Conservation (phyloP, 2,329 filamentous ascomycete species). For the Paramyrothecium roridum region DNA sequence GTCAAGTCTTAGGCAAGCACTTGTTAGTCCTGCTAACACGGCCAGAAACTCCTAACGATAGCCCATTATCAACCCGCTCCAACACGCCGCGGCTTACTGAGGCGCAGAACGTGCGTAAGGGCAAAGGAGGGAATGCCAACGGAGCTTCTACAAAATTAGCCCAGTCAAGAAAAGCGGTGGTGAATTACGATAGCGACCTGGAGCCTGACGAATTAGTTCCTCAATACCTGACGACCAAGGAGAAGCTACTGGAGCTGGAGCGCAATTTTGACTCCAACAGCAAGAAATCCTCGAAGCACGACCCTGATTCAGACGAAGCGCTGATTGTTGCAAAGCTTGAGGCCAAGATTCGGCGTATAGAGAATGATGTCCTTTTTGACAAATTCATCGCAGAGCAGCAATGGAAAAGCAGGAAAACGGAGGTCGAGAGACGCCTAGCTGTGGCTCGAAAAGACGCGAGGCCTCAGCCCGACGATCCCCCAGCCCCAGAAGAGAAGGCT, state of each 20-base stretch:
- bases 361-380: constrained; percentile 76
- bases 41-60: constrained; percentile 47
- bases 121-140: constrained; percentile 30
- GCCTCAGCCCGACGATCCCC: constrained; percentile 15
- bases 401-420: constrained; percentile 59
- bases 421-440: constrained; percentile 60
- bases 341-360: constrained; percentile 72
- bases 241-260: constrained; percentile 61
- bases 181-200: constrained; percentile 65
- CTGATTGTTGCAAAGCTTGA: constrained; percentile 62
- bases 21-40: constrained; percentile 1
- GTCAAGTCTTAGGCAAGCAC: constrained; percentile 7
- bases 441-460: constrained; percentile 36
- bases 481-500: constrained; percentile 15
- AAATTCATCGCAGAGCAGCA: constrained; percentile 59
- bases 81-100: constrained; percentile 42
- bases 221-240: constrained; percentile 73
- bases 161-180: constrained; percentile 37
- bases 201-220: constrained; percentile 74
- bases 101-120: constrained; percentile 18
- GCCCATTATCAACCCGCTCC: constrained; percentile 45
- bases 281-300: constrained; percentile 13
- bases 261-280: constrained; percentile 26
- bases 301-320: constrained; percentile 22
- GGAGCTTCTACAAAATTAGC: constrained; percentile 16